Base-by-base conservation (phyloP, 176 grass and related monocot genomes). In the Thinopyrum elongatum region DNA sequence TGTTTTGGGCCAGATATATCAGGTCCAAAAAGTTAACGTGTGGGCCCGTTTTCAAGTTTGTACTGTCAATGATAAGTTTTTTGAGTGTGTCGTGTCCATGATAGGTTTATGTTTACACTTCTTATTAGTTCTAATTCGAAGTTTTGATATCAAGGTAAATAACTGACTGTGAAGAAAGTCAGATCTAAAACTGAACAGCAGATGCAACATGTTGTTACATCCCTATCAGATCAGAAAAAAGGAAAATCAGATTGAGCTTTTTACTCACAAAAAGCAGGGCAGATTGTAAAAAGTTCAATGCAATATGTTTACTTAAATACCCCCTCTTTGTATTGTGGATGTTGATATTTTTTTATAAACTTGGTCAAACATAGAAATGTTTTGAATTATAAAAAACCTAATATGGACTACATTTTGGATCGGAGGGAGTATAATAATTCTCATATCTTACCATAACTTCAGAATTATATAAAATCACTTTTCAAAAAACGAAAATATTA, bases 111-210 rank as follows among this genome's bases (percentile, higher is more conserved):
- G n/a, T 27, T 70, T 36, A 59, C 34, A 58, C 4, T 39, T 11
- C 44, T 83, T 19, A 59, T 51, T 34, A 59, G 33, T 71, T 72
- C 33, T 31, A 83, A 22, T 38, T 70, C 9, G 2, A 58, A 38
- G 30, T 82, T 81, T 68, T 14, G n/a, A 55, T 36, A 82, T 83
- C 25, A 59, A 59, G 14, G 15, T 78, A 22, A 72, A 70, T 27
- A 57, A 72, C 17, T 80, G n/a, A 41, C 38, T 61, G 3, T 59
- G 66, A 71, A 58, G 55, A 71, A 82, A 55, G 8, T 35, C 6
- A 53, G 26, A n/a, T 81, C 41, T 44, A 53, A 69, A 49, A 23
- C 16, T 1, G 57, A 86, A n/a, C 39, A 25, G 26, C 11, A 11
- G 17, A 70, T 69, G n/a, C 42, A 26, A 33, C 2, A 67, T 55